Base-by-base conservation (phyloP, 441 rosid species). In the Eutrema salsugineum region DNA sequence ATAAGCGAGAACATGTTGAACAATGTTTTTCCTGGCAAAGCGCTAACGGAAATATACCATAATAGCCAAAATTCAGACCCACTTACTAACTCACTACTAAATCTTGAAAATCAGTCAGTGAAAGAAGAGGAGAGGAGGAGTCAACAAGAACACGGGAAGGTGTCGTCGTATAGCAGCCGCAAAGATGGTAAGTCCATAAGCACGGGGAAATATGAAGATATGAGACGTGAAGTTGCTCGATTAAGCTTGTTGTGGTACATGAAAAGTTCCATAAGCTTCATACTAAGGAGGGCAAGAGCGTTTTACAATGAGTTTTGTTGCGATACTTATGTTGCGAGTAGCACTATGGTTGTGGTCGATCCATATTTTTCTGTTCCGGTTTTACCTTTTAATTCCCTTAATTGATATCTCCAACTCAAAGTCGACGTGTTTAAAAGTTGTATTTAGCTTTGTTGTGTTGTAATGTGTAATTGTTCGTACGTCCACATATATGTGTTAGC, bases 281-380 rank as follows among this genome's bases (percentile, higher is more conserved):
- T 77, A 50, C 28, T 77, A 33, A 51, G 77, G 69, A 77, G 38
- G 72, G 77, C 80, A 27, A 66, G 77, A 71, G 73, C 80, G 27
- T 77, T 71, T 66, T 77, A 77, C 73, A 77, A 71, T 43, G 80
- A 77, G 77, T 77, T 66, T 46, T 71, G 63, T 60, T 77, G 80
- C 46, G 80, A 71, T 35, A 54, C 77, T 46, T 51, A 44, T 19
- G 73, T 6, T 50, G 72, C 46, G 66, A 6, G 28, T 66, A 10
- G 39, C 62, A 30, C 60, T 24, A 19, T 71, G 64, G 54, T 43
- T 56, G 49, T 65, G 16, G 77, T 71, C n/a, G 80, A 66, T 51
- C 80, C 80, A 43, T 77, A 77, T 66, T 77, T 77, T 46, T 71
- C 80, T 33, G 35, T 60, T 53, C 80, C 80, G 19, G 80, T 72